A percentile compares a stretch with the other conserved stretches of the same genome.
Evolutionary conservation across 164 flowering plant species (phyloP).

Genomic region (Dillenia suffruticosa): DNA sequence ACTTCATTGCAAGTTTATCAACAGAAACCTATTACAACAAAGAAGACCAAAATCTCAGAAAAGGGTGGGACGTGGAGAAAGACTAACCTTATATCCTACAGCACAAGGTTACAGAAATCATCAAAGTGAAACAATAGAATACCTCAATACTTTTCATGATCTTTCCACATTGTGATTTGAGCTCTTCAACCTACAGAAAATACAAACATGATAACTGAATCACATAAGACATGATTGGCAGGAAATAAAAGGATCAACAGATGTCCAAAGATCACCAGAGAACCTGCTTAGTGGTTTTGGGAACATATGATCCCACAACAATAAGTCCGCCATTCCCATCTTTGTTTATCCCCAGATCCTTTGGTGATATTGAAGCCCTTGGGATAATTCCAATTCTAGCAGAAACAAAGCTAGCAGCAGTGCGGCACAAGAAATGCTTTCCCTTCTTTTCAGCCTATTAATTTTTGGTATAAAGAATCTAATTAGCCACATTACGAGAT

Average conservation of each 20-base stretch:
- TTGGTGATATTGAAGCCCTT: conserved; percentile 69
- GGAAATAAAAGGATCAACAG: neutral
- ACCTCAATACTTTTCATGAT: conserved; percentile 72
- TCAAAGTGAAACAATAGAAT: conserved; percentile 7
- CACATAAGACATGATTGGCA: neutral
- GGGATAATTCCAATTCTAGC: conserved; percentile 82
- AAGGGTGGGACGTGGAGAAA: neutral
- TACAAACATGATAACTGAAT: conserved; percentile 1
- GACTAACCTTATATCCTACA: neutral
- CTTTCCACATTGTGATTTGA: conserved; percentile 48
- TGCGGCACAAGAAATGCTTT: conserved; percentile 85
- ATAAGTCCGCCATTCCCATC: conserved; percentile 80
- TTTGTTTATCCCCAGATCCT: conserved; percentile 56
- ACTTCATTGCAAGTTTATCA: conserved; percentile 75
- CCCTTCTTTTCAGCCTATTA: conserved; percentile 93
- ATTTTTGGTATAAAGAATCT: neutral
- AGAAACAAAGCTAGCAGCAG: conserved; percentile 99
- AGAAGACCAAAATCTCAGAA: neutral
- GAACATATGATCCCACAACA: conserved; percentile 97
- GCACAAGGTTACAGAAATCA: neutral
- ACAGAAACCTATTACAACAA: conserved; percentile 64
- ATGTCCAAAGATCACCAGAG: conserved; percentile 6
- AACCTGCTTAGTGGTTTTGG: conserved; percentile 98
- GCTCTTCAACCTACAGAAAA: conserved; percentile 71
- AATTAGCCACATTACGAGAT: neutral